These are phyloP conservation scores for Phyllosticta capitalensis DNA, from an alignment of 2,329 filamentous ascomycete genomes.

Conservation along the genomic window DNA sequence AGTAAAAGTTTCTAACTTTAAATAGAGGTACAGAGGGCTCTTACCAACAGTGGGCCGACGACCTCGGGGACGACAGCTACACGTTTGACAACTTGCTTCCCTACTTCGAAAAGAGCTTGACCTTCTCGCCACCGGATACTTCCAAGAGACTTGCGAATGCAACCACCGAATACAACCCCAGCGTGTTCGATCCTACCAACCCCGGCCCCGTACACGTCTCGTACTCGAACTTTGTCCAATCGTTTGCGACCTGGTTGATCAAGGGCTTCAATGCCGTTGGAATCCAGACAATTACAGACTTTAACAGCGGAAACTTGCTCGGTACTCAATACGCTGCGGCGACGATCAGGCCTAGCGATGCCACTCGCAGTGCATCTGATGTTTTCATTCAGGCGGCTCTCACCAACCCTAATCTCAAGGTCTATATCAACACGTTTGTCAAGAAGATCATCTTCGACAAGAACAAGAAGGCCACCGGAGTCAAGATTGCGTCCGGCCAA, in stretches of 20 bases:
- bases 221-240: slow-evolving; percentile 21
- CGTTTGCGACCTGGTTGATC: slow-evolving; percentile 19
- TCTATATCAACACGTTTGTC: slow-evolving; percentile 25
- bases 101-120: slow-evolving; percentile 22
- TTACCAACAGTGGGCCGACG: slow-evolving; percentile 22
- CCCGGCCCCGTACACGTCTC: slow-evolving; percentile 19
- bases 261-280: slow-evolving; percentile 18
- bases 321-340: slow-evolving; percentile 18
- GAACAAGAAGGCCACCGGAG: slow-evolving; percentile 18
- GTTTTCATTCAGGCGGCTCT: slow-evolving; percentile 12
- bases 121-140: slow-evolving; percentile 22
- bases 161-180: slow-evolving; percentile 15
- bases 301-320: slow-evolving; percentile 18
- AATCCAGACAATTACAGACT: slow-evolving; percentile 14
- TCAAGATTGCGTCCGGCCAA: slow-evolving; percentile 13
- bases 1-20: too few species aligned
- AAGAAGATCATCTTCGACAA: slow-evolving; percentile 27
- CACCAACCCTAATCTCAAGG: slow-evolving; percentile 6
- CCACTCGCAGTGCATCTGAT: slow-evolving; percentile 18
- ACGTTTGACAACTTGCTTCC: slow-evolving; percentile 20
- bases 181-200: slow-evolving; percentile 14
- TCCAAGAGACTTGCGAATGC: slow-evolving; percentile 16
- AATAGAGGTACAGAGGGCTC: slow-evolving; percentile 13
- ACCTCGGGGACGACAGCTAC: slow-evolving; percentile 23
- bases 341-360: slow-evolving; percentile 22